Evolutionary conservation across 345 rosid genomes (phyloP).

Genomic region (Pelargonium nanum): DNA sequence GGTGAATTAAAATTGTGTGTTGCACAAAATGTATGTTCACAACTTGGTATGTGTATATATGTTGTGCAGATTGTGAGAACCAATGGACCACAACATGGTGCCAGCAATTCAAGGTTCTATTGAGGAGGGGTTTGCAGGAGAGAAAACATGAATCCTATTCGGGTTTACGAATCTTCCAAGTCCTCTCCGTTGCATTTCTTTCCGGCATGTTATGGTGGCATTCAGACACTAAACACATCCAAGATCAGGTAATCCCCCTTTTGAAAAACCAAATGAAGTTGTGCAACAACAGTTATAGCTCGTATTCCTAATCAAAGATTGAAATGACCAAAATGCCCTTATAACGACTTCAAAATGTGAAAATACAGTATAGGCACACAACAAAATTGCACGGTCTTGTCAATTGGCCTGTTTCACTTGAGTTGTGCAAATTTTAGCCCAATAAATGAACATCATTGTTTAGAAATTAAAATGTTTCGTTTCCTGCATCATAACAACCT

Average conservation of each 20-base stretch:
- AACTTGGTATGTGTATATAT: neutral
- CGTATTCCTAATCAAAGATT: too few relatives aligned
- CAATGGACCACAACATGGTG: slow-evolving; percentile 83
- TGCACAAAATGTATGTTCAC: neutral
- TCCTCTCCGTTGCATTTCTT: slow-evolving; percentile 69
- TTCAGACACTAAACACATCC: slow-evolving; percentile 48
- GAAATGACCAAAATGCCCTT: too few relatives aligned
- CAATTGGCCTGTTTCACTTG: too few relatives aligned
- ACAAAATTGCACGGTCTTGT: too few relatives aligned
- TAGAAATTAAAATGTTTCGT: too few relatives aligned
- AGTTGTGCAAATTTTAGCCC: too few relatives aligned
- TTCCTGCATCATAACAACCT: neutral
- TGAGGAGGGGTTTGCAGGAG: slow-evolving; percentile 63
- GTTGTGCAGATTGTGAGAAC: slow-evolving; percentile 27
- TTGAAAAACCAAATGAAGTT: neutral
- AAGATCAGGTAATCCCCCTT: slow-evolving; percentile 62
- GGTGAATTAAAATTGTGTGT: neutral
- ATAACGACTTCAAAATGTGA: too few relatives aligned
- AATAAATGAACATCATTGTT: too few relatives aligned
- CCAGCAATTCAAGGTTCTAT: slow-evolving; percentile 62
- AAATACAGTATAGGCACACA: too few relatives aligned
- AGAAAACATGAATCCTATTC: slow-evolving; percentile 84
- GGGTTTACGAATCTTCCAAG: slow-evolving; percentile 69
- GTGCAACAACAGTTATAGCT: too few relatives aligned
- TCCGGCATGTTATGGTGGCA: slow-evolving; percentile 94